Evolutionary conservation across 345 rosid genomes (phyloP).

Genomic region (Litchi chinensis): DNA sequence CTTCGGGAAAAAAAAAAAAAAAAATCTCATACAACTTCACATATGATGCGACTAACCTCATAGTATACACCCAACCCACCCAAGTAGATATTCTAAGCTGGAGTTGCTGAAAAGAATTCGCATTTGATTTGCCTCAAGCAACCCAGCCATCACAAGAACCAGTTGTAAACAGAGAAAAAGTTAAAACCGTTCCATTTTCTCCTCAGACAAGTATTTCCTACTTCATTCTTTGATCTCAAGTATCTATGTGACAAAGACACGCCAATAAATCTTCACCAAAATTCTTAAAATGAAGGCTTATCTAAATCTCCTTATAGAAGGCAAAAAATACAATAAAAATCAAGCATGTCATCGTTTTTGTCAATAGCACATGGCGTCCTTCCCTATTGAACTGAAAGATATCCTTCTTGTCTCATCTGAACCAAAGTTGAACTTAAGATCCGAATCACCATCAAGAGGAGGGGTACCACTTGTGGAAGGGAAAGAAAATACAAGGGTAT

Average conservation of each 20-base stretch:
- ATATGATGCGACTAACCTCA: no score
- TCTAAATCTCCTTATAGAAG: background rate
- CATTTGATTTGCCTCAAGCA: no score
- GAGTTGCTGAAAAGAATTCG: background rate
- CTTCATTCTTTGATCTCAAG: background rate
- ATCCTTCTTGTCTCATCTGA: conserved; percentile 56
- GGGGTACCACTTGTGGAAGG: conserved; percentile 57
- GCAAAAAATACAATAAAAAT: background rate
- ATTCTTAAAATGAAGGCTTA: background rate
- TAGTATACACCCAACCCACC: no score
- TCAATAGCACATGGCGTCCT: conserved; percentile 62
- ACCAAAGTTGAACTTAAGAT: conserved; percentile 64
- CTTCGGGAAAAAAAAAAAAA: no score
- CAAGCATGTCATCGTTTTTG: background rate
- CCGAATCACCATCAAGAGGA: conserved; percentile 42
- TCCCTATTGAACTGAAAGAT: conserved; percentile 57
- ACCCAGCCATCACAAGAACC: background rate
- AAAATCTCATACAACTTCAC: no score
- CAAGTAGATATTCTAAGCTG: no score
- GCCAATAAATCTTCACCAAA: background rate
- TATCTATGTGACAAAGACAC: background rate
- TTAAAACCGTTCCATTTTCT: background rate
- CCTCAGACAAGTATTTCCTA: background rate
- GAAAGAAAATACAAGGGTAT: conserved; percentile 60
- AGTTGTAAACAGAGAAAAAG: background rate